Base-by-base conservation (phyloP, 495 filamentous ascomycete genomes). In the Penicillium riverlandense region DNA sequence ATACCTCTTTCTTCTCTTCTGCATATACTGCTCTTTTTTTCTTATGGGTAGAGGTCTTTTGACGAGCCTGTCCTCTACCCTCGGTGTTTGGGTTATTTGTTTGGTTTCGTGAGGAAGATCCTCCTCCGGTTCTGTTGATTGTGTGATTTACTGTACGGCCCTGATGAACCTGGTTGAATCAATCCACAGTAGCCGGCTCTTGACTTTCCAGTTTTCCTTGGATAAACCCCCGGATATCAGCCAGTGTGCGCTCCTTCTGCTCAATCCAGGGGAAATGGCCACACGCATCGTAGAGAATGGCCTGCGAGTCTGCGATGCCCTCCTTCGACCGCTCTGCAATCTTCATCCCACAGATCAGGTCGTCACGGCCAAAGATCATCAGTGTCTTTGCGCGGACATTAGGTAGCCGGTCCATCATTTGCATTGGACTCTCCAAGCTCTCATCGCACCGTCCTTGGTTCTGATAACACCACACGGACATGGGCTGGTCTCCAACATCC, bases 31-130 rank as follows among this genome's bases (percentile, higher is more conserved):
- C 43, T 49, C 38, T 11, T 42, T 42, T 48, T 12, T 35, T 37
- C 42, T 35, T 38, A 36, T 40, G 39, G 52, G 46, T 45, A 48
- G 53, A 41, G 51, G 53, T 59, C 54, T 57, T 55, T 34, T 63
- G 11, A 62, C 44, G 61, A 62, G 50, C 59, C 56, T 57, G 60
- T 55, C 56, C 55, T 61, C 60, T 48, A 45, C 45, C 52, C 50
- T 49, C 22, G 59, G 61, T 43, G 64, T 60, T 51, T 31, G 39
- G 37, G 35, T 46, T 35, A 10, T 38, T 16, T 6, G 35, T 29
- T 35, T 44, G 36, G 45, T 44, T 48, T 53, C 41, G 27, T 48
- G 33, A 7, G 29, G 46, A 38, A 50, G 31, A 40, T 46, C 42
- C 34, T 44, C 22, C 22, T 0, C 22, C 9, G 43, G 38, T 43